Evolutionary conservation across 495 filamentous ascomycete species (phyloP).

Genomic region (Podospora comata): DNA sequence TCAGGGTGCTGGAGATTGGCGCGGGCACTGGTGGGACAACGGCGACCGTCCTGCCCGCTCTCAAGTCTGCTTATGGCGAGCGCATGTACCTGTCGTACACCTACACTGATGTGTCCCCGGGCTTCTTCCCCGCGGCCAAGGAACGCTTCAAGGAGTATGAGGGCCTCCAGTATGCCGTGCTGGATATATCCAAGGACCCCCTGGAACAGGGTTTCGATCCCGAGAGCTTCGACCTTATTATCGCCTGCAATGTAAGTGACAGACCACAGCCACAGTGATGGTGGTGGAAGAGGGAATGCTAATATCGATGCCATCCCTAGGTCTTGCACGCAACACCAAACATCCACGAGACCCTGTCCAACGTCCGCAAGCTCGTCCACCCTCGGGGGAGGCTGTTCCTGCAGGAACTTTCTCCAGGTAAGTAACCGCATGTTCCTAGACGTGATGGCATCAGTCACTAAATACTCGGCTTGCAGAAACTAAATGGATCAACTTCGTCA

Average conservation of each 20-base stretch:
- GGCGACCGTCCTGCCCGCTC: constrained; percentile 33
- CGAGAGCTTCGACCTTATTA: constrained; percentile 50
- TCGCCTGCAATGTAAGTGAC: constrained; percentile 48
- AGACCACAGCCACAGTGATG: constrained; percentile 15
- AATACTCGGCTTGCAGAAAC: neutral
- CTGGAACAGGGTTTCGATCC: constrained; percentile 47
- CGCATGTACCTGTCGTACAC: constrained; percentile 41
- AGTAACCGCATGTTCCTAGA: neutral
- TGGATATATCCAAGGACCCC: constrained; percentile 52
- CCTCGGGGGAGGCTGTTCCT: neutral
- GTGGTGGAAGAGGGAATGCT: too few relatives aligned
- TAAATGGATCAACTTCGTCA: neutral
- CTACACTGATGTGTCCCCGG: constrained; percentile 52
- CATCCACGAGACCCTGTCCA: neutral
- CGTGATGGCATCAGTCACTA: too few relatives aligned
- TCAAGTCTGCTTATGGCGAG: constrained; percentile 22
- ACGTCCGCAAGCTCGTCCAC: neutral
- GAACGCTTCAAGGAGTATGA: constrained; percentile 40
- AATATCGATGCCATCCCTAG: constrained; percentile 24
- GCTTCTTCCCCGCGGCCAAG: constrained; percentile 49
- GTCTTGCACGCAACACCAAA: constrained; percentile 3
- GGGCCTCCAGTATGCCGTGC: constrained; percentile 43
- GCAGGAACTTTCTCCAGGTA: neutral
- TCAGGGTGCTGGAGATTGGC: constrained; percentile 52
- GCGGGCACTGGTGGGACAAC: constrained; percentile 53